Percentiles rank a stretch among this genome's conserved stretches.
Evolutionary conservation across 768 basidiomycete species (phyloP).

Genomic region (Macrolepiota dolichaula): DNA sequence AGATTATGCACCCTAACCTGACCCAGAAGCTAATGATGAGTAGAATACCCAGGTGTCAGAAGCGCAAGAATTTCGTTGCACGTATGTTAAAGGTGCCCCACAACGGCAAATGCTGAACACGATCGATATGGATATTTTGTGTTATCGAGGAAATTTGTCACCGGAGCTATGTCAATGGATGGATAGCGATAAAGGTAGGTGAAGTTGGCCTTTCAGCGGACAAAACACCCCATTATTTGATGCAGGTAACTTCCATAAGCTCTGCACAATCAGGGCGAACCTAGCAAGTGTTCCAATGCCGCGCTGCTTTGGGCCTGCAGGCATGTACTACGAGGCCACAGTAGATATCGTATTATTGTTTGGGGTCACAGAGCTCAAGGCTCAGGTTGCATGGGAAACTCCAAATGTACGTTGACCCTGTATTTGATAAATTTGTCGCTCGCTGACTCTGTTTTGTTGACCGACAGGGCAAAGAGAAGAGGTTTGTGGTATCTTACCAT

Average conservation of each 20-base stretch:
- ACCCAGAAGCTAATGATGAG: background rate
- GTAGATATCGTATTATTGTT: constrained; percentile 46
- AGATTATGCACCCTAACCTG: background rate
- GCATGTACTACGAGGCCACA: constrained; percentile 27
- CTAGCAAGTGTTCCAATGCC: constrained; percentile 14
- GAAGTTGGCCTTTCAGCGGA: background rate
- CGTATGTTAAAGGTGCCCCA: background rate
- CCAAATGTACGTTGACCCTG: constrained; percentile 26
- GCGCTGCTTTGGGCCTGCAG: constrained; percentile 12
- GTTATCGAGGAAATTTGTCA: constrained; percentile 5
- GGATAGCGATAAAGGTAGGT: constrained; percentile 7
- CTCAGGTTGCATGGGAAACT: constrained; percentile 49
- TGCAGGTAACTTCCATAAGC: constrained; percentile 24
- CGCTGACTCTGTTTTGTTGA: background rate
- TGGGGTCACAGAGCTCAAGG: constrained; percentile 51
- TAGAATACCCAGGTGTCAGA: constrained; percentile 45
- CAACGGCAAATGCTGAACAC: background rate
- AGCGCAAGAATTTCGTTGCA: constrained; percentile 33
- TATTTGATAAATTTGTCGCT: background rate
- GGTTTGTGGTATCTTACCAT: constrained; percentile 19
- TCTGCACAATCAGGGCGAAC: constrained; percentile 26
- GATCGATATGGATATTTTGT: background rate
- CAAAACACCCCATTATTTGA: background rate
- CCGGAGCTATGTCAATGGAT: background rate
- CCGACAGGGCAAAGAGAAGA: constrained; percentile 31